Evolutionary conservation across 805 yeast species (phyloP).

Genomic region (Barnettozyma vustinii): DNA sequence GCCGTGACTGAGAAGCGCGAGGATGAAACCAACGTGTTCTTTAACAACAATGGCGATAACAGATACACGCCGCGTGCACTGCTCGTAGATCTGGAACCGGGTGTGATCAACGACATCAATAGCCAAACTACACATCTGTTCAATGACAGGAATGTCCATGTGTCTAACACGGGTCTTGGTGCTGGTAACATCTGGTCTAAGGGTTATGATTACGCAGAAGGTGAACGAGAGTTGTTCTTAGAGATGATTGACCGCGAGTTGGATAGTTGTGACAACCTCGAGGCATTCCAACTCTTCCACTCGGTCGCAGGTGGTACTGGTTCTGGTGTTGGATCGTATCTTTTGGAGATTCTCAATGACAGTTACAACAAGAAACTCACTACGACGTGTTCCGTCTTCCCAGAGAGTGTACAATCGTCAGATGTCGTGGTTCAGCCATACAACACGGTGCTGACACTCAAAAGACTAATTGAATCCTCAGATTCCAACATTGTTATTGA

Average conservation of each 20-base stretch:
- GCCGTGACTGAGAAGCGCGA: slow-evolving; percentile 30
- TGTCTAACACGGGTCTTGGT: slow-evolving; percentile 79
- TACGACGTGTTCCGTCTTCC: slow-evolving; percentile 85
- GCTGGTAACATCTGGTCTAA: slow-evolving; percentile 97
- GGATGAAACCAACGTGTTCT: slow-evolving; percentile 82
- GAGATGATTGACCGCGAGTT: slow-evolving; percentile 86
- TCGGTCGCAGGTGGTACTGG: slow-evolving; percentile 99
- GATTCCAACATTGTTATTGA: slow-evolving; percentile 89
- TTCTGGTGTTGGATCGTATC: slow-evolving; percentile 83
- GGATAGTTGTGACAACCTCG: slow-evolving; percentile 83
- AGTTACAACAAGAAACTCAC: slow-evolving; percentile 76
- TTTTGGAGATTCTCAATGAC: slow-evolving; percentile 76
- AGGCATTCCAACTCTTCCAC: slow-evolving; percentile 87
- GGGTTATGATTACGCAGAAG: slow-evolving; percentile 74
- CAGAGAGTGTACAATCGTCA: slow-evolving; percentile 69
- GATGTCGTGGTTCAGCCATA: slow-evolving; percentile 99
- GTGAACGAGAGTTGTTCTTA: slow-evolving; percentile 63
- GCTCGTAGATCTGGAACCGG: slow-evolving; percentile 84
- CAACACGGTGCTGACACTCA: slow-evolving; percentile 78
- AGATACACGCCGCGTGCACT: slow-evolving; percentile 87
- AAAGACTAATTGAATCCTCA: slow-evolving; percentile 75
- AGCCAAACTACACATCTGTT: slow-evolving; percentile 55
- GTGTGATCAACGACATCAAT: slow-evolving; percentile 66
- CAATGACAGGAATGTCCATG: slow-evolving; percentile 76
- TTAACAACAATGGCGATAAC: slow-evolving; percentile 66